These are phyloP conservation scores for Saturnispora diversa DNA, from an alignment of 805 yeast species.

Conservation along the genomic window DNA sequence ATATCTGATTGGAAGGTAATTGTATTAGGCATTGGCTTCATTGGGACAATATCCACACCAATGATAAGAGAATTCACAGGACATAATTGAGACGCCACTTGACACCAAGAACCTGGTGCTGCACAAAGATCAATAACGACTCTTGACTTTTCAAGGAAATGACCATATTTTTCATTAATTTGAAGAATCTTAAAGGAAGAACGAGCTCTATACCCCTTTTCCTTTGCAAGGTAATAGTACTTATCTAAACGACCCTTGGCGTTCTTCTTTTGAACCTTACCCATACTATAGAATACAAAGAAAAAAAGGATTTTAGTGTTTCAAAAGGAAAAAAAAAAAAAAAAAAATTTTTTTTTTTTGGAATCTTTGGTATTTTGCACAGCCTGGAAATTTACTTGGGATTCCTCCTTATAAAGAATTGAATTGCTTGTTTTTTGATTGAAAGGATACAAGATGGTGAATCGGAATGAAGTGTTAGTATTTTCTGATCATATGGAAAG, in stretches of 20 bases:
- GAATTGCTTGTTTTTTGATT: background rate
- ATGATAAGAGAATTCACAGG: slow-evolving; percentile 89
- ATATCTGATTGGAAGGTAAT: slow-evolving; percentile 95
- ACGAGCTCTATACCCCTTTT: slow-evolving; percentile 98
- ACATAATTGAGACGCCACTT: slow-evolving; percentile 89
- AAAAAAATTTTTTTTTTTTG: too few species aligned
- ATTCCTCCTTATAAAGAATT: background rate
- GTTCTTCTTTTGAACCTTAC: slow-evolving; percentile 88
- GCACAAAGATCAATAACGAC: slow-evolving; percentile 98
- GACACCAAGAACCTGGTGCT: slow-evolving; percentile 99
- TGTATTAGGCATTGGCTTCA: slow-evolving; percentile 90
- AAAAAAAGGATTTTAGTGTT: background rate
- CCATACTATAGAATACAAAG: slow-evolving; percentile 18
- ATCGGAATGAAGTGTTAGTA: background rate
- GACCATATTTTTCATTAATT: slow-evolving; percentile 93
- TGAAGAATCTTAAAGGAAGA: slow-evolving; percentile 94
- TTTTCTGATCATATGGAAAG: background rate
- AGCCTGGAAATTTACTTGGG: background rate
- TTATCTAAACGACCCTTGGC: slow-evolving; percentile 99
- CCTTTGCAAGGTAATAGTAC: slow-evolving; percentile 93
- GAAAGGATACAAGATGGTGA: too few species aligned
- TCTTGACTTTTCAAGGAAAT: slow-evolving; percentile 86
- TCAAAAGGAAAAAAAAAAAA: slow-evolving; percentile 4
- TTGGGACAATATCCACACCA: slow-evolving; percentile 98
- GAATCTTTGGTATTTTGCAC: too few species aligned